Base-by-base conservation (phyloP, 208 protist species). In the Herpetomonas samuelpessoai region DNA sequence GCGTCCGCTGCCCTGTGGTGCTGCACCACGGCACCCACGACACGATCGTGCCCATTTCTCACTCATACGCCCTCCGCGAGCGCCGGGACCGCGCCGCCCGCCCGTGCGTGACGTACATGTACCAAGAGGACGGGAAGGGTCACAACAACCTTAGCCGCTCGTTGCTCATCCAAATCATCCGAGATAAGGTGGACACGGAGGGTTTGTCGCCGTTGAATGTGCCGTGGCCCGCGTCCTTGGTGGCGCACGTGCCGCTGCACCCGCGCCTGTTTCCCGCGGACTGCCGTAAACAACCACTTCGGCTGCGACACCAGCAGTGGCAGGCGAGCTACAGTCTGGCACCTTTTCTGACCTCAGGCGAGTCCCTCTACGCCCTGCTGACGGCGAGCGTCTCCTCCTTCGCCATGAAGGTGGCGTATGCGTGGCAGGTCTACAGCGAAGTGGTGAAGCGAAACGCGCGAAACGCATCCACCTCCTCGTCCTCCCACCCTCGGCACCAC, bases 1-100 rank as follows among this genome's bases (percentile, higher is more conserved):
- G 81, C 18, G 79, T 96, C 22, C 61, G 72, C 24, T 84, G 78
- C 22, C 91, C 87, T 2, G 76, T 96, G 0, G 79, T 92, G 28
- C 79, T 96, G 30, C 83, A 93, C 19, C 91, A 96, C 67, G 91
- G 91, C 54, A 77, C 62, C 22, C 45, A 77, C 39, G 91, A 96
- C 53, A 74, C 74, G 29, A 73, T 79, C 18, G 84, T 96, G 3
- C 76, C 83, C 25, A 77, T 92, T 46, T 63, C 74, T 19, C 86
- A 93, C 68, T 71, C 83, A 16, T 68, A 88, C 29, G 54, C 56
- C 29, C 64, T 95, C 14, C 78, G 88, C 66, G 48, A 58, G 14
- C 58, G 45, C 10, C 79, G 81, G 30, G 80, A 82, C 49, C 60
- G 68, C 7, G 76, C 78, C 4, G 44, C 52, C 2, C 70, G 64